These are phyloP conservation scores for Benincasa hispida DNA, from an alignment of 306 rosid genomes.

Conservation along the genomic window DNA sequence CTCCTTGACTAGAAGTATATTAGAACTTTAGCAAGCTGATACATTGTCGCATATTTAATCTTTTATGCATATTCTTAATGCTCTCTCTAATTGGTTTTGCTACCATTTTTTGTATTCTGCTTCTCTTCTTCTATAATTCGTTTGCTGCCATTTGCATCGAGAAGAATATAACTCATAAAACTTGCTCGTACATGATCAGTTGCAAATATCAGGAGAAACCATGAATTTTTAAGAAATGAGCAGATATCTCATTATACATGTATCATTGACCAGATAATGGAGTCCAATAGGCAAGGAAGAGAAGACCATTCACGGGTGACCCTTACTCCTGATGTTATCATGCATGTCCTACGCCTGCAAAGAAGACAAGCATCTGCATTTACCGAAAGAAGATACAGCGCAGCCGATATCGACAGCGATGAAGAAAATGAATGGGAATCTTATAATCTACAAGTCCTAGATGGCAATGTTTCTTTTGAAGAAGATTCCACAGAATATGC, in stretches of 20 bases:
- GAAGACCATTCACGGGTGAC: neutral
- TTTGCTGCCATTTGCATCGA: neutral
- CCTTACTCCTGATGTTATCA: constrained; percentile 1
- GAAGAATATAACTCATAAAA: neutral
- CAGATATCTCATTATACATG: neutral
- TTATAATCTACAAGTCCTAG: neutral
- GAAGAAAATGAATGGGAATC: neutral
- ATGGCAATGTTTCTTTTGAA: neutral
- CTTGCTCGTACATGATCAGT: neutral
- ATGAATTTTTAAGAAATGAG: neutral
- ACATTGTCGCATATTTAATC: neutral
- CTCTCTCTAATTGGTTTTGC: neutral
- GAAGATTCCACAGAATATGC: neutral
- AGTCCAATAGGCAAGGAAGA: neutral
- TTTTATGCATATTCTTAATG: neutral
- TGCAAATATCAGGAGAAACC: neutral
- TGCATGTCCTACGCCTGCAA: neutral
- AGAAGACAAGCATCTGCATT: neutral
- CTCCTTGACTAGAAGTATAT: neutral
- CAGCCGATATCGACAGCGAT: neutral
- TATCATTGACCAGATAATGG: neutral
- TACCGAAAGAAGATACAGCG: neutral
- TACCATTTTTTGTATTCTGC: neutral
- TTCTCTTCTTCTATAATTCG: neutral
- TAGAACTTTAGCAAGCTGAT: neutral